A percentile compares a stretch with the other conserved stretches of the same genome.
These are phyloP conservation scores for Batkoa obscura DNA, from an alignment of 371 early-diverging fungal genomes.

Conservation along the genomic window DNA sequence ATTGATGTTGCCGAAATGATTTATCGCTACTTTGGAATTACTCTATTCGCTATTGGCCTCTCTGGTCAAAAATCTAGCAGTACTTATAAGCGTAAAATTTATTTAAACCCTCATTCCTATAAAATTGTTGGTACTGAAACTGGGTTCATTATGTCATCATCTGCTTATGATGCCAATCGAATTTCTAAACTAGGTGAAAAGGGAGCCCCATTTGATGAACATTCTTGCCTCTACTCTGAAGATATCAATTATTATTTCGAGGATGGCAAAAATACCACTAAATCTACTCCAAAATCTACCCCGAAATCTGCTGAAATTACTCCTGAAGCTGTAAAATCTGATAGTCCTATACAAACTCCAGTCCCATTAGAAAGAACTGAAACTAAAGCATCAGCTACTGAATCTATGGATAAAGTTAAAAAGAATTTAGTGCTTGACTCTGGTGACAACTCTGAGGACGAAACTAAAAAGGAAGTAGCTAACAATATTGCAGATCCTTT, in stretches of 20 bases:
- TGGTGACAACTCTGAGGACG: neutral
- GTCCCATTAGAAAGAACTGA: neutral
- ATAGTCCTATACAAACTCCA: neutral
- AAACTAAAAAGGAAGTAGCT: neutral
- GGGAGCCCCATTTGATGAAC: neutral
- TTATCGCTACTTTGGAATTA: constrained; percentile 23
- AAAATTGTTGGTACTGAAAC: constrained; percentile 30
- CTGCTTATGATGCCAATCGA: constrained; percentile 1
- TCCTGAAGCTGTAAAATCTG: neutral
- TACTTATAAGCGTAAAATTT: constrained; percentile 7
- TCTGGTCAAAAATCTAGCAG: constrained; percentile 5
- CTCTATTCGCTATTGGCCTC: constrained; percentile 30
- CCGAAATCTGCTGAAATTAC: too few relatives aligned
- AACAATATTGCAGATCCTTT: neutral
- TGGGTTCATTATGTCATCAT: constrained; percentile 28
- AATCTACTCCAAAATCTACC: neutral
- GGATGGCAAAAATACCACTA: too few relatives aligned
- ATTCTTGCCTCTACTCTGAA: neutral
- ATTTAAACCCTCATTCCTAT: constrained; percentile 32
- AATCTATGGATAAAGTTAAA: neutral
- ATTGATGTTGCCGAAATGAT: constrained; percentile 22
- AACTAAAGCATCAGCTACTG: neutral
- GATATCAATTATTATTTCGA: neutral
- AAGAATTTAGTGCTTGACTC: neutral
- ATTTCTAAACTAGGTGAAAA: neutral